These are phyloP conservation scores for Amanita thiersii DNA, from an alignment of 768 basidiomycete species.

Conservation along the genomic window DNA sequence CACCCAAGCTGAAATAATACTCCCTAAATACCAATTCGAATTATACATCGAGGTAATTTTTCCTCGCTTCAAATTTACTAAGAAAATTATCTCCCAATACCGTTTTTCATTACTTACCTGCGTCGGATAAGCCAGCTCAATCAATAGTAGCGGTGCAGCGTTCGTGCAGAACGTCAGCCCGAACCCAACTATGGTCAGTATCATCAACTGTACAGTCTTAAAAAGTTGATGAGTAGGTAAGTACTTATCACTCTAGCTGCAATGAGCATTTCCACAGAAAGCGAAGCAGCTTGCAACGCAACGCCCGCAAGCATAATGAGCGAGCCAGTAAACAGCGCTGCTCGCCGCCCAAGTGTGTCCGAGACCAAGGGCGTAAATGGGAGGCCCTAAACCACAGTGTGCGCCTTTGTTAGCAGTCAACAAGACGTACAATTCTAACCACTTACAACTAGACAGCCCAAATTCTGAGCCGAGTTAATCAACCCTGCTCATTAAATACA, in stretches of 20 bases:
- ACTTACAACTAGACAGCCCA: conserved; percentile 44
- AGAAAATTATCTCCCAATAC: background rate
- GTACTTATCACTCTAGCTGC: conserved; percentile 47
- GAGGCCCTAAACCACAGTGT: conserved; percentile 32
- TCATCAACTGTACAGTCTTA: conserved; percentile 5
- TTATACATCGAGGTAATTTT: conserved; percentile 63
- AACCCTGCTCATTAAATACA: conserved; percentile 33
- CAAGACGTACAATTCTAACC: too few relatives aligned
- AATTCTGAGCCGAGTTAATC: conserved; percentile 57
- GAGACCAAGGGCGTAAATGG: conserved; percentile 56
- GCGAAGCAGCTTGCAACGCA: conserved; percentile 41
- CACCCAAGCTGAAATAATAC: conserved; percentile 49
- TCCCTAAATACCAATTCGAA: conserved; percentile 68
- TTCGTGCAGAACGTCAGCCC: conserved; percentile 56
- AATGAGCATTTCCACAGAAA: conserved; percentile 42
- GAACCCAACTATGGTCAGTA: conserved; percentile 51
- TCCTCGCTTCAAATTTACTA: conserved; percentile 26
- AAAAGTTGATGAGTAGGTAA: conserved; percentile 16
- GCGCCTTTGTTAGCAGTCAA: background rate
- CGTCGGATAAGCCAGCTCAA: conserved; percentile 65
- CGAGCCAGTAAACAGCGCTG: conserved; percentile 52
- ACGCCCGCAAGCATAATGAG: conserved; percentile 60
- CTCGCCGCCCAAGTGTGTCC: conserved; percentile 54
- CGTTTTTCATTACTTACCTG: conserved; percentile 31
- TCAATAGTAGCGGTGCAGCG: conserved; percentile 54